Conservation (phyloP, 1,284 basidiomycete genomes). For the Leccinum pseudoinsigne region DNA sequence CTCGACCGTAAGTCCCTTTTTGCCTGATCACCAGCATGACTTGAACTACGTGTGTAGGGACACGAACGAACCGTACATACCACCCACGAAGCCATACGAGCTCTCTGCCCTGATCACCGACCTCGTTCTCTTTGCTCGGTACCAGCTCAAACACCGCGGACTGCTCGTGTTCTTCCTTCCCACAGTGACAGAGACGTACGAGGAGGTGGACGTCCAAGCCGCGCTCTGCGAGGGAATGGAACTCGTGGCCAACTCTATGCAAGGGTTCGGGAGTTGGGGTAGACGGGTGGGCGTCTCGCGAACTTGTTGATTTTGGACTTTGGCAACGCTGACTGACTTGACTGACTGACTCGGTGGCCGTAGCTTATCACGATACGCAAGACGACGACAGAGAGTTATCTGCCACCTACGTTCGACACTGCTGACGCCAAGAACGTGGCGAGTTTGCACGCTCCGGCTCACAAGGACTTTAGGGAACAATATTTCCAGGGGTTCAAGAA, state of each 20-base stretch:
- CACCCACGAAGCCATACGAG: constrained; percentile 91
- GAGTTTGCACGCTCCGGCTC: constrained; percentile 58
- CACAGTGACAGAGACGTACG: constrained; percentile 89
- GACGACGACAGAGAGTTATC: constrained; percentile 47
- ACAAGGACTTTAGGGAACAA: constrained; percentile 78
- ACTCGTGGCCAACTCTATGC: constrained; percentile 85
- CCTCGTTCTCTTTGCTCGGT: constrained; percentile 81
- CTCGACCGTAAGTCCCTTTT: constrained; percentile 40
- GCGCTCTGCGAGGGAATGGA: constrained; percentile 86
- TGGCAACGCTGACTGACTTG: constrained; percentile 3
- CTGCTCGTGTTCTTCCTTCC: constrained; percentile 95
- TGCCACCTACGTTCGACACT: constrained; percentile 51
- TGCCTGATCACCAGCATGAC: not conserved
- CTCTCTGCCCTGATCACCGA: constrained; percentile 84
- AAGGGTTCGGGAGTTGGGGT: constrained; percentile 97
- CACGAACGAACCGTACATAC: constrained; percentile 67
- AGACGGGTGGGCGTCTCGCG: constrained; percentile 63
- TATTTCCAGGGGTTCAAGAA: constrained; percentile 79
- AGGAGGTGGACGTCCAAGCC: constrained; percentile 77
- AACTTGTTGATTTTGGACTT: not conserved
- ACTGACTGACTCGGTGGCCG: constrained; percentile 1
- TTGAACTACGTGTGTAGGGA: constrained; percentile 12
- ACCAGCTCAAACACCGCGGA: constrained; percentile 84
- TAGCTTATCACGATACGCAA: constrained; percentile 92
- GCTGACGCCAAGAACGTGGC: constrained; percentile 21